Evolutionary conservation across 2,329 filamentous ascomycete species (phyloP).

Genomic region (Daldinia eschscholtzii): DNA sequence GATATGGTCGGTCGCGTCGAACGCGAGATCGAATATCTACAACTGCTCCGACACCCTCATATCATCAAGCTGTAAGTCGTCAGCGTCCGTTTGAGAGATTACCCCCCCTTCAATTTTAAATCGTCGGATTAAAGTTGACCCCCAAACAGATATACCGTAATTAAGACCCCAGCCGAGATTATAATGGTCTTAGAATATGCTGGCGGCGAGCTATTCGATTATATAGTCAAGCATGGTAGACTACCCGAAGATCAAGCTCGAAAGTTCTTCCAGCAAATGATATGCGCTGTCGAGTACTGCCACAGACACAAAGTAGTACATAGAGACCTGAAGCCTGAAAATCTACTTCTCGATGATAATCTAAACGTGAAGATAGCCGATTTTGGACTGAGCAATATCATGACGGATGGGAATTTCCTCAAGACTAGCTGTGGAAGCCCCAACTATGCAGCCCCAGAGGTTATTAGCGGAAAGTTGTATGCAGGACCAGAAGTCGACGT

Average conservation of each 20-base stretch:
- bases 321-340: constrained; percentile 96
- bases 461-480: constrained; percentile 97
- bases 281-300: constrained; percentile 98
- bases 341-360: constrained; percentile 91
- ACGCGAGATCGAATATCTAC: constrained; percentile 97
- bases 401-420: constrained; percentile 99
- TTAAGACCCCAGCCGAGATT: constrained; percentile 93
- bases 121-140: constrained; percentile 41
- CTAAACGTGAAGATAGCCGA: constrained; percentile 99
- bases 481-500: constrained; percentile 98
- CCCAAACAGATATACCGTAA: constrained; percentile 83
- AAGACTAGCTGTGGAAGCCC: constrained; percentile 98
- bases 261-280: constrained; percentile 98
- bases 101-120: not conserved
- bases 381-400: constrained; percentile 98
- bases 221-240: constrained; percentile 93
- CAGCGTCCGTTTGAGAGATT: not conserved
- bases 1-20: constrained; percentile 99
- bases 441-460: constrained; percentile 97
- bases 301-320: constrained; percentile 99
- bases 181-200: constrained; percentile 99
- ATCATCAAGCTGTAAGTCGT: constrained; percentile 92
- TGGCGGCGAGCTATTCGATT: constrained; percentile 96
- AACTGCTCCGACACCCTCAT: constrained; percentile 93
- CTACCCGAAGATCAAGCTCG: constrained; percentile 94